phyloP scores from a whole-genome alignment of 192 early-diverging fungal species.

The Coemansia sp. region DNA sequence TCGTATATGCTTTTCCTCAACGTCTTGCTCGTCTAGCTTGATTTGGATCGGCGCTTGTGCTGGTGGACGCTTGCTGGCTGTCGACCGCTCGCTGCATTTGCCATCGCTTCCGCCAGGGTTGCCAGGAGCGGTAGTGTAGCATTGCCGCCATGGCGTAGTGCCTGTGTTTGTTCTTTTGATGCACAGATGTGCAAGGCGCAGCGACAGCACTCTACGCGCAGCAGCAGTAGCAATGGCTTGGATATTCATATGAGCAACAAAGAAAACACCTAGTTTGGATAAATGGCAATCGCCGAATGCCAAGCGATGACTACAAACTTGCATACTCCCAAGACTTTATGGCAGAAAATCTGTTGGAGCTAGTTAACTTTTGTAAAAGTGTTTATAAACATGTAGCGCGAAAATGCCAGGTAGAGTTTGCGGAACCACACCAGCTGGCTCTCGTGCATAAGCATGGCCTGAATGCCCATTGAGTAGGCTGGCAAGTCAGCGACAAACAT shows the following conservation, averaged over 20 bases:
- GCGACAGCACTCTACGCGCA: neutral
- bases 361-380: conserved; percentile 47
- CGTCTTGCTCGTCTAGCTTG: conserved; percentile 60
- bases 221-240: neutral
- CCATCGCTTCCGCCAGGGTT: neutral
- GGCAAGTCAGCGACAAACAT: conserved; percentile 61
- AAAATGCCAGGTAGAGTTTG: conserved; percentile 79
- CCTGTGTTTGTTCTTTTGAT: neutral
- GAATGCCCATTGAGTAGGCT: conserved; percentile 55
- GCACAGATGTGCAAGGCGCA: neutral
- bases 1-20: conserved; percentile 72
- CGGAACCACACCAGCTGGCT: conserved; percentile 94
- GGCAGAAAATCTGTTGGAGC: neutral
- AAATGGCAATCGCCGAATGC: no score
- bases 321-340: neutral
- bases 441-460: conserved; percentile 77
- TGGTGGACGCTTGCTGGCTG: neutral
- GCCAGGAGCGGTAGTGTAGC: no score
- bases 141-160: neutral
- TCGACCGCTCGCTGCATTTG: neutral
- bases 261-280: neutral
- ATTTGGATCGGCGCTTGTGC: conserved; percentile 24
- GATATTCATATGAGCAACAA: neutral
- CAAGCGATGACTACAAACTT: no score
- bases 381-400: conserved; percentile 88